Evolutionary conservation across 2,329 filamentous ascomycete species (phyloP).

Genomic region (Escovopsis sp.): DNA sequence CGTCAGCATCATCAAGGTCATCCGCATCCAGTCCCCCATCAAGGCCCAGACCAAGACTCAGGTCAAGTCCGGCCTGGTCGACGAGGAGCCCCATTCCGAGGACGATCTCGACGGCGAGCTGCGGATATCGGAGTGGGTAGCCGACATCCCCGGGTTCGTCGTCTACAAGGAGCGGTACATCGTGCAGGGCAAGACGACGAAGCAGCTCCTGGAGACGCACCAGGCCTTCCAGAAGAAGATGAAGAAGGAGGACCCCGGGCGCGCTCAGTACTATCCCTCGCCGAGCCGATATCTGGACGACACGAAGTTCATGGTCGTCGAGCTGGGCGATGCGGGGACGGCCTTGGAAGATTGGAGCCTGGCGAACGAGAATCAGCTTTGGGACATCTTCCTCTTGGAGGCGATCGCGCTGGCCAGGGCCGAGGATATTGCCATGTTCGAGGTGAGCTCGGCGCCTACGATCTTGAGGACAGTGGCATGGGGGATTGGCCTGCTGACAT

Average conservation of each 20-base stretch:
- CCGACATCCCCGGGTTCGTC: constrained; percentile 50
- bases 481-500: too few relatives aligned
- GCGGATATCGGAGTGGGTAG: constrained; percentile 47
- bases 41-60: constrained; percentile 43
- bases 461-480: too few relatives aligned
- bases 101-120: constrained; percentile 44
- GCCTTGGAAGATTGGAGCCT: constrained; percentile 46
- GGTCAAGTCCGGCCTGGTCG: constrained; percentile 36
- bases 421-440: constrained; percentile 43
- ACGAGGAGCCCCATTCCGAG: constrained; percentile 42
- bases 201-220: constrained; percentile 42
- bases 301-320: constrained; percentile 46
- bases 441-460: constrained; percentile 25
- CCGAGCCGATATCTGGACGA: constrained; percentile 43
- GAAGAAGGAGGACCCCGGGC: constrained; percentile 39
- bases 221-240: constrained; percentile 39
- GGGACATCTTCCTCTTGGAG: constrained; percentile 49
- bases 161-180: constrained; percentile 51
- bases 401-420: constrained; percentile 45
- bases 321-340: constrained; percentile 47
- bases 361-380: constrained; percentile 34
- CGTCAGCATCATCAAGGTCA: constrained; percentile 51
- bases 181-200: constrained; percentile 40
- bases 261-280: constrained; percentile 47
- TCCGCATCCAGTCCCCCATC: constrained; percentile 43